These are phyloP conservation scores for Pyrenophora tritici-repentis DNA, from an alignment of 2,329 filamentous ascomycete genomes.

Conservation along the genomic window DNA sequence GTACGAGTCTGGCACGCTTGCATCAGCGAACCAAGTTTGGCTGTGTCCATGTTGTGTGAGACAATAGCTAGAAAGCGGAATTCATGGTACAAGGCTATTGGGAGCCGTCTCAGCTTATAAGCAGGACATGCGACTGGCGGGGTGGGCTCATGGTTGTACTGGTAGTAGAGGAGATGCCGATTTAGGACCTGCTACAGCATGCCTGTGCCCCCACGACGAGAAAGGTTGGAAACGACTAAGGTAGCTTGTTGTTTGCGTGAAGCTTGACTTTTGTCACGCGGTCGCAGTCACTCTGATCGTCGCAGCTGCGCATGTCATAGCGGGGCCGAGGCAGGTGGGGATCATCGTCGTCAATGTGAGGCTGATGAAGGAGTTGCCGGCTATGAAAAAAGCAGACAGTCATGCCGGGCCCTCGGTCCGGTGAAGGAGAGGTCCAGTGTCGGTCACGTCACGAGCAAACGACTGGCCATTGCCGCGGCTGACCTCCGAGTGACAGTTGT, in stretches of 20 bases:
- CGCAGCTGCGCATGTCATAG: not conserved
- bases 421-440: conserved; percentile 18
- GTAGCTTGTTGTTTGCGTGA: not conserved
- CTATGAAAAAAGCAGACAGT: conserved; percentile 29
- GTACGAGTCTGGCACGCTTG: no score
- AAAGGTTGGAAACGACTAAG: conserved; percentile 15
- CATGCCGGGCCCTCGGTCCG: conserved; percentile 36
- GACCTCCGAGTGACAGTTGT: not conserved
- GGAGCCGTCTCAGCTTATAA: not conserved
- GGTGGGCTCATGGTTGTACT: conserved; percentile 12
- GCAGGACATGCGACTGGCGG: conserved; percentile 11
- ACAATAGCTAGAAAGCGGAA: no score
- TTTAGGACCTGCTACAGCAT: conserved; percentile 15
- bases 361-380: conserved; percentile 19
- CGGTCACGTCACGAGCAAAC: conserved; percentile 22
- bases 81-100: not conserved
- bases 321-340: not conserved
- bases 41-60: no score
- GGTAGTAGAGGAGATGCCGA: conserved; percentile 5
- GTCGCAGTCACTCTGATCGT: not conserved
- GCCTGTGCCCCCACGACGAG: conserved; percentile 10
- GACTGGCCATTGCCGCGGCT: not conserved
- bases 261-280: conserved; percentile 7
- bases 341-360: conserved; percentile 1
- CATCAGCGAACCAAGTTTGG: no score